Evolutionary conservation across 768 basidiomycete species (phyloP).

Genomic region (Gloeostereum incarnatum): DNA sequence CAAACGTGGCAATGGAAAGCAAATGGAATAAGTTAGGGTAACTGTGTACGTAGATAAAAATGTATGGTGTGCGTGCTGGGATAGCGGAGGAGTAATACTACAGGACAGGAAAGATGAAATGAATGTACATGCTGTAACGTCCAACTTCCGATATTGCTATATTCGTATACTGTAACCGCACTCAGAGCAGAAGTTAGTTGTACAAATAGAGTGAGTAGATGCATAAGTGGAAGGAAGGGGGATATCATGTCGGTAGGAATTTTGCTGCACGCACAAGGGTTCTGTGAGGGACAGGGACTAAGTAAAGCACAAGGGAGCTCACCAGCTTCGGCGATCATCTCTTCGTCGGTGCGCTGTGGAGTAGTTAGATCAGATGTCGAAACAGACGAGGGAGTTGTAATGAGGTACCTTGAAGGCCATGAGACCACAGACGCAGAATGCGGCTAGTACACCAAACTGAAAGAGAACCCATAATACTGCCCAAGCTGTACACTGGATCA

Average conservation of each 20-base stretch:
- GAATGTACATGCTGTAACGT: too few relatives aligned
- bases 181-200: too few relatives aligned
- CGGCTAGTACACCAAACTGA: slow-evolving; percentile 62
- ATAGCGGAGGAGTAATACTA: too few relatives aligned
- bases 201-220: too few relatives aligned
- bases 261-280: slow-evolving; percentile 26
- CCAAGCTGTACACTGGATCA: slow-evolving; percentile 50
- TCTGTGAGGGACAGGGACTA: slow-evolving; percentile 1
- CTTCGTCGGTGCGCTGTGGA: slow-evolving; percentile 35
- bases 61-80: too few relatives aligned
- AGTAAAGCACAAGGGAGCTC: slow-evolving; percentile 14
- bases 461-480: slow-evolving; percentile 80
- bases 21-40: too few relatives aligned
- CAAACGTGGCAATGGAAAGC: too few relatives aligned
- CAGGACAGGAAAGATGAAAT: too few relatives aligned
- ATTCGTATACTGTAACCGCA: too few relatives aligned
- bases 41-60: too few relatives aligned
- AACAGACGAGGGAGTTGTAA: slow-evolving; percentile 5
- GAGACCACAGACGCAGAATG: slow-evolving; percentile 76
- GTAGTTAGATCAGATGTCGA: slow-evolving; percentile 1
- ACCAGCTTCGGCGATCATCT: slow-evolving; percentile 74
- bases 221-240: too few relatives aligned
- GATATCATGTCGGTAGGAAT: slow-evolving; percentile 59
- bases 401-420: slow-evolving; percentile 67
- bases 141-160: too few relatives aligned